Percentiles rank a stretch among this genome's conserved stretches.
These are phyloP conservation scores for Ogataea hybrid DNA, from an alignment of 1,139 yeast genomes.

Conservation along the genomic window DNA sequence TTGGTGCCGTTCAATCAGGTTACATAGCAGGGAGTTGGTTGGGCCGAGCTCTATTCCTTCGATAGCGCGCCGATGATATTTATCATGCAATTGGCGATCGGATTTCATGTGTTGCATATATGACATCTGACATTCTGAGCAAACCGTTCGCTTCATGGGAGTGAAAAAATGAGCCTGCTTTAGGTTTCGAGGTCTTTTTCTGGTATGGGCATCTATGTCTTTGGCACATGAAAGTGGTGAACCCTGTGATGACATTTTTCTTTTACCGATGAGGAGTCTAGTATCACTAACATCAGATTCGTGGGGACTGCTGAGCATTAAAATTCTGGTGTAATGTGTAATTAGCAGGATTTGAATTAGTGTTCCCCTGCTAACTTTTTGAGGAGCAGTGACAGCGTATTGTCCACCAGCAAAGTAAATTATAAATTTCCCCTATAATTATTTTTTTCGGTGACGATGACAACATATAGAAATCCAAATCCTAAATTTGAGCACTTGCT, in stretches of 20 bases:
- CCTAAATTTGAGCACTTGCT: conserved; percentile 50
- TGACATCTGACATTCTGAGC: conserved; percentile 61
- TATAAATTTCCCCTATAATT: too few species aligned
- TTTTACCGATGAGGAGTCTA: too few species aligned
- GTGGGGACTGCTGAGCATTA: too few species aligned
- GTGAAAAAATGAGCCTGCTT: conserved; percentile 12
- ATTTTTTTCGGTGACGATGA: not conserved
- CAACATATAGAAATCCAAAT: conserved; percentile 26
- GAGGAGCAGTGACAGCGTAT: too few species aligned
- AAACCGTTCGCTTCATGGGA: conserved; percentile 34
- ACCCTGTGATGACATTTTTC: too few species aligned
- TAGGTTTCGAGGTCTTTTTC: not conserved
- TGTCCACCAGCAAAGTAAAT: too few species aligned
- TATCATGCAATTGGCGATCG: conserved; percentile 48
- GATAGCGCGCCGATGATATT: conserved; percentile 45
- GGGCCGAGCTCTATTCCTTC: conserved; percentile 40
- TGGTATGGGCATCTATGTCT: too few species aligned
- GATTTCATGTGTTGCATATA: conserved; percentile 43
- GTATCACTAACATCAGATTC: too few species aligned
- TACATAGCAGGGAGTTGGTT: not conserved
- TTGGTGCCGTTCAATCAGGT: conserved; percentile 1
- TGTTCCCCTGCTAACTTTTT: too few species aligned
- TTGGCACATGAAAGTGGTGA: too few species aligned
- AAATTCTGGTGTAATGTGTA: too few species aligned
- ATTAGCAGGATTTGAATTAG: too few species aligned